Base-by-base conservation (phyloP, 192 early-diverging fungal genomes). In the Irineochytrium annulatum region DNA sequence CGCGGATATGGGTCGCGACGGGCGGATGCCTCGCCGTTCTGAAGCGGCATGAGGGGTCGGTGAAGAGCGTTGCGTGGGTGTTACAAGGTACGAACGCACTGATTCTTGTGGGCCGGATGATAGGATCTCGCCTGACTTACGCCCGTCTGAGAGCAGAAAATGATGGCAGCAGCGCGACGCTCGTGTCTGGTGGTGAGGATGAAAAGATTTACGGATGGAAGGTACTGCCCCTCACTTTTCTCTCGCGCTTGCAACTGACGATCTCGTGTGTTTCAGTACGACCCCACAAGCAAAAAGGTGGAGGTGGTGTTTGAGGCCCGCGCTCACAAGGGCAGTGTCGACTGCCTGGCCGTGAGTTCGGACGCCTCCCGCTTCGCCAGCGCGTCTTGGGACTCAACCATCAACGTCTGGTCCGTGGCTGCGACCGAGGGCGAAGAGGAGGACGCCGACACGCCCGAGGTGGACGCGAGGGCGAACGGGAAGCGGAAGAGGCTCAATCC, bases 291-390 rank as follows among this genome's bases (percentile, higher is more conserved):
- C 3, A 69, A 65, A 39, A 32, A 31, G 14, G 27, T 29, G 22
- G 30, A 34, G 41, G 20, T 37, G 17, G 29, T 24, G 8, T 73
- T 62, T 43, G 52, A 65, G 27, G 69, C 70, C 46, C 75, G 77
- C 35, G 93, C 91, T 16, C 93, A 95, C 67, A 86, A 89, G 48
- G 90, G 78, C 34, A 83, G 84, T 56, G 68, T 95, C 29, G 90
- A 95, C 31, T 71, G 80, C n/a, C 68, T 97, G 34, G 74, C 85
- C 1, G 73, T 91, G 27, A 82, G 81, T 62, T 37, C 66, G 0
- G 63, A 65, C 13, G 71, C 27, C 22, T 43, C 33, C 20, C 41
- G 82, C 71, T 75, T 92, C 64, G 88, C 86, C 26, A 80, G 77
- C 37, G 92, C 83, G 30, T 88, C 89, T 19, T 84, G 74, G 27